Percentiles rank a stretch among this genome's conserved stretches.
These are phyloP conservation scores for Yarrowia porcina DNA, from an alignment of 805 yeast genomes.

Conservation along the genomic window DNA sequence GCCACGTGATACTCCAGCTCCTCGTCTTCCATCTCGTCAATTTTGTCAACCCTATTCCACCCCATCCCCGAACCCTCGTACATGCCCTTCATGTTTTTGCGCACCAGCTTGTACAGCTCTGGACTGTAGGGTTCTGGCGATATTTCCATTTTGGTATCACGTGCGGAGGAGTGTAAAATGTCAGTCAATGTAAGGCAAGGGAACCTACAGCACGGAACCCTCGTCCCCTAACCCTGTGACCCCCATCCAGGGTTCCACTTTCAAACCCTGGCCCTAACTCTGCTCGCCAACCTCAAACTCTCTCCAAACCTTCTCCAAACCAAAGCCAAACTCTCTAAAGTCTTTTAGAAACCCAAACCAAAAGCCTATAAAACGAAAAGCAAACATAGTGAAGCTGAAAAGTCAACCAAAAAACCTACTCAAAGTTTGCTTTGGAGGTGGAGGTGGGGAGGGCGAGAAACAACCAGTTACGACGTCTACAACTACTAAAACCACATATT, in stretches of 20 bases:
- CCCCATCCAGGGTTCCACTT: no score
- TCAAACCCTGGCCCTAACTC: background rate
- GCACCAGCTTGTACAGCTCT: constrained; percentile 32
- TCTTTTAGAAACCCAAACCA: background rate
- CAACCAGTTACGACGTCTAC: no score
- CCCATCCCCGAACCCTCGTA: constrained; percentile 33
- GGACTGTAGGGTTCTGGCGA: background rate
- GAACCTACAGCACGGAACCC: no score
- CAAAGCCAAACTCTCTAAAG: background rate
- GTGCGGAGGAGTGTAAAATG: background rate
- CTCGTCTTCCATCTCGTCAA: constrained; percentile 32
- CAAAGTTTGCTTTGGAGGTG: background rate
- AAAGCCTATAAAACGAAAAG: background rate
- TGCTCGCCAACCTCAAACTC: background rate
- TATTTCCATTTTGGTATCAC: background rate
- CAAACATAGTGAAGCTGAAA: background rate
- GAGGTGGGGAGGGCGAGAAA: no score
- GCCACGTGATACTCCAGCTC: constrained; percentile 30
- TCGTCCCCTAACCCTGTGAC: background rate
- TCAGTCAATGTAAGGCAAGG: no score
- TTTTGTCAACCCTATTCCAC: constrained; percentile 33
- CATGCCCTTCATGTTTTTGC: constrained; percentile 29
- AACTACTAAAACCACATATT: no score
- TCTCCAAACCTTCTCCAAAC: background rate
- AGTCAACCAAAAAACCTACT: background rate